These are phyloP conservation scores for Penicillium arizonense DNA, from an alignment of 495 filamentous ascomycete species.

Conservation along the genomic window DNA sequence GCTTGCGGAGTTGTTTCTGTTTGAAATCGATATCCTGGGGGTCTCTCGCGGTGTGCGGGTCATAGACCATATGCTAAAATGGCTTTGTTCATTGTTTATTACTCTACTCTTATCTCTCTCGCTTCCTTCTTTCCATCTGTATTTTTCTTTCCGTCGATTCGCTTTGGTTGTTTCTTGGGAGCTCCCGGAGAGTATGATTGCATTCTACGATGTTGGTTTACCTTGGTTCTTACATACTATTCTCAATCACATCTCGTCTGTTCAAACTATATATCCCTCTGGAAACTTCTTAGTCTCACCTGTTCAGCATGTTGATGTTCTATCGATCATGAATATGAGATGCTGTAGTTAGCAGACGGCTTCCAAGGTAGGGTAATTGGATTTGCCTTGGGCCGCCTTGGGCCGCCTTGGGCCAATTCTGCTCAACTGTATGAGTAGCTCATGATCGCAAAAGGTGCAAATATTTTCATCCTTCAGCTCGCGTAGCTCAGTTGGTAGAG, in stretches of 20 bases:
- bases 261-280: constrained; percentile 11
- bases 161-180: constrained; percentile 18
- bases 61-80: constrained; percentile 38
- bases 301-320: no score
- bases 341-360: no score
- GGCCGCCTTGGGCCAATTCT: no score
- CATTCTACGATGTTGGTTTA: constrained; percentile 30
- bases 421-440: no score
- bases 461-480: constrained; percentile 3
- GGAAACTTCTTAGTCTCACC: no score
- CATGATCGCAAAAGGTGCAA: not conserved
- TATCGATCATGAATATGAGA: no score
- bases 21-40: constrained; percentile 38
- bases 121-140: constrained; percentile 11
- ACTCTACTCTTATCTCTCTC: constrained; percentile 13
- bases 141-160: not conserved
- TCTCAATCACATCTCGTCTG: constrained; percentile 26
- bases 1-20: constrained; percentile 42
- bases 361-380: no score
- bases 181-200: constrained; percentile 29
- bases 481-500: constrained; percentile 13
- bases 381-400: no score
- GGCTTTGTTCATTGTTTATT: constrained; percentile 24
- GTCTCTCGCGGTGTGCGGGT: constrained; percentile 34
- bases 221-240: constrained; percentile 21